Evolutionary conservation across 805 yeast species (phyloP), one percentile per base, ranked within the genome.

Genomic region (Starmerella tilneyi): DNA sequence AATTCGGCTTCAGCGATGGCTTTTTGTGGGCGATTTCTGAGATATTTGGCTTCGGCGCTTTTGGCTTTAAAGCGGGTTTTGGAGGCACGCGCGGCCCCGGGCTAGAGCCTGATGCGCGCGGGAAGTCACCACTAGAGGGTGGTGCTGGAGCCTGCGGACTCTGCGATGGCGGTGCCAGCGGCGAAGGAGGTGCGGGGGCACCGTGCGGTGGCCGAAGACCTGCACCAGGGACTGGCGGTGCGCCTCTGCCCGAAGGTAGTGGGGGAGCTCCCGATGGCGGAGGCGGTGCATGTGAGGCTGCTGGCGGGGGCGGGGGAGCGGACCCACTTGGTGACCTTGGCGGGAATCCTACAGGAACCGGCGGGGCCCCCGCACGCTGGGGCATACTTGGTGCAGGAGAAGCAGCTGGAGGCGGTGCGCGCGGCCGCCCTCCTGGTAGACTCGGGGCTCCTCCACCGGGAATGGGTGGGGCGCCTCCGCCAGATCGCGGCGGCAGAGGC

Each of bases 401-500:
- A 21, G 63, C 60, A 7, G 61, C 60, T n/a, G 57, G 51, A 9
- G 59, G 49, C 2, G 60, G 54, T 22, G 57, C 38, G 7, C 34
- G 38, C 30, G 51, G 50, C 15, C 50, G 46, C 11, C 47, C 39
- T 2, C 48, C 44, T 15, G 56, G 52, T 5, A 45, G 41, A 1
- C 51, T 33, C 9, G 56, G 48, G 2, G 48, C 47, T 3, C 35
- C n/a, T n/a, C n/a, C 38, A 24, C 28, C 38, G 38, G 38, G 27
- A 17, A 26, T 21, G 9, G n/a, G 23, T 3, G 41, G 41, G 13
- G 41, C 32, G 5, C 29, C 21, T 9, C 27, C 38, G 5, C 36
- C 9, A 8, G 22, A 11, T 4, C 52, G 49, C 20, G 46, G 47
- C 5, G 56, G 47, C 4, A 44, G 48, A 1, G 41, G 9, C 43